Base-by-base conservation (phyloP, 495 filamentous ascomycete genomes). In the Trichocladium uniseriatum region DNA sequence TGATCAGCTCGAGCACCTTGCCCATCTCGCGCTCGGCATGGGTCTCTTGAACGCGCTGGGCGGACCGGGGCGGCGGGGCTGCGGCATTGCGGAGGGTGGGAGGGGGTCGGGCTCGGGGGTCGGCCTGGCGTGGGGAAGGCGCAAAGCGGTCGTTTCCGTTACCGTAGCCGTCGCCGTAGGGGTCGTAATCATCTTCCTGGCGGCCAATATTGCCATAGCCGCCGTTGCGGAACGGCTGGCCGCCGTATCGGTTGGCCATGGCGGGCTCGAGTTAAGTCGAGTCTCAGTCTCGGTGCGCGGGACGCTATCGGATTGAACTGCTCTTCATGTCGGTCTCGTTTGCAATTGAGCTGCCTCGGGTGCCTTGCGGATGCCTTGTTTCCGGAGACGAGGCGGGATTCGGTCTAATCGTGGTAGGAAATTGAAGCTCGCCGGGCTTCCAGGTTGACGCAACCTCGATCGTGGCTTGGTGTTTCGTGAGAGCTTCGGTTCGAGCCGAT, bases 1-100 rank as follows among this genome's bases (percentile, higher is more conserved):
- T 81, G 55, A 97, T 94, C 41, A 86, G 59, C 48, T 76, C 71
- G 24, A 76, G 66, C 4, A 74, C 72, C 51, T 71, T 66, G 45
- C 61, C 54, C 45, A 76, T 73, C 60, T 76, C 61, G 40, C 67
- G 61, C 57, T 74, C 68, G 44, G 71, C 71, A 45, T 56, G 71
- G 34, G 68, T 63, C 53, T 73, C 69, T 40, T 62, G 60, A 19
- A 38, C 35, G 9, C 59, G 57, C 49, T 60, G 58, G 48, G 60
- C 55, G 15, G 62, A 61, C 18, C 62, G 54, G 4, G 61, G 57
- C 24, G 60, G 59, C 10, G 56, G 59, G 27, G 54, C 55, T 50
- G 54, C 9, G 49, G 54, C 42, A 46, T 43, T 40, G 18, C 55
- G 46, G n/a, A 34, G 15, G 28, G 39, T 10, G 21, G 38, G 47